Evolutionary conservation across 2,329 filamentous ascomycete genomes (phyloP).

Genomic region (Hymenoscyphus linearis): DNA sequence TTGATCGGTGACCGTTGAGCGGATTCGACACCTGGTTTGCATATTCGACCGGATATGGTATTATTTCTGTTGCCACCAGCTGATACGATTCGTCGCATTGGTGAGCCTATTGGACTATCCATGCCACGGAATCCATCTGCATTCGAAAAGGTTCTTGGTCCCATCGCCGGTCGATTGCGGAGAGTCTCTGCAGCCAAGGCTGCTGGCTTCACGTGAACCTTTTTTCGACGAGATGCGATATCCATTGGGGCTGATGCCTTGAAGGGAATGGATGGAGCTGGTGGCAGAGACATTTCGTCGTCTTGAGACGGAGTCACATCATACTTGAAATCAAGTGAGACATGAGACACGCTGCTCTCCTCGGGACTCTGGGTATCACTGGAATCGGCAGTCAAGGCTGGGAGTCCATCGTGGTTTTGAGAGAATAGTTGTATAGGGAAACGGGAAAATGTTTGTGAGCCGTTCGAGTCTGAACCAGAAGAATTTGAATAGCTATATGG

Average conservation of each 20-base stretch:
- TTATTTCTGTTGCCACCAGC: conserved; percentile 27
- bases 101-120: conserved; percentile 28
- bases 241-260: conserved; percentile 29
- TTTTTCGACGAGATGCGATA: conserved; percentile 30
- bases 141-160: conserved; percentile 30
- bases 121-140: conserved; percentile 26
- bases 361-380: conserved; percentile 22
- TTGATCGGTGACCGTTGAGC: conserved; percentile 31
- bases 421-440: conserved; percentile 25
- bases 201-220: conserved; percentile 29
- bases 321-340: conserved; percentile 19
- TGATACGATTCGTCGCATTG: conserved; percentile 31
- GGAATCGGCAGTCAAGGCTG: conserved; percentile 11
- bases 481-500: conserved; percentile 20
- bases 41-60: conserved; percentile 27
- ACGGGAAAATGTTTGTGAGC: conserved; percentile 14
- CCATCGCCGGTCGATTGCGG: conserved; percentile 22
- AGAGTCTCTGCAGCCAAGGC: conserved; percentile 26
- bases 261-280: conserved; percentile 25
- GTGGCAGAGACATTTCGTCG: conserved; percentile 19
- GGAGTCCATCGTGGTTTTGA: conserved; percentile 10
- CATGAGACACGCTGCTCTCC: conserved; percentile 13
- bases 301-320: conserved; percentile 19
- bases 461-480: conserved; percentile 9
- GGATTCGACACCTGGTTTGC: conserved; percentile 28